These are phyloP conservation scores for Penicillium salamii DNA, from an alignment of 495 filamentous ascomycete genomes.

Conservation along the genomic window DNA sequence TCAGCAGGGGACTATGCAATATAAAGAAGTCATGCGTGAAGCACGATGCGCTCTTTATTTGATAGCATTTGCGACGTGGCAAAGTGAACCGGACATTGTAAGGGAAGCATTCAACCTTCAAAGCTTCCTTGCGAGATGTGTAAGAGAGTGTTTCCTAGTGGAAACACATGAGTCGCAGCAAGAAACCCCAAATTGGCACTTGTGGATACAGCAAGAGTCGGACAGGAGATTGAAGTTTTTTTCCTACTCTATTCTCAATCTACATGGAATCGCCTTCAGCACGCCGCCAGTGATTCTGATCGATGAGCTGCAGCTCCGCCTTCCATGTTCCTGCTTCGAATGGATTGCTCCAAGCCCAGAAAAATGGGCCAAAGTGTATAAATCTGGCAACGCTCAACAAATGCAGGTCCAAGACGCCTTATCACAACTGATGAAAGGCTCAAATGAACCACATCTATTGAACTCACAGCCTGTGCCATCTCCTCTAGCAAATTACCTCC, in stretches of 20 bases:
- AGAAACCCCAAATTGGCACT: slow-evolving; percentile 9
- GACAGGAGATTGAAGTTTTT: slow-evolving; percentile 33
- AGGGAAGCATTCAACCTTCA: slow-evolving; percentile 17
- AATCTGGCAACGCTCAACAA: slow-evolving; percentile 6
- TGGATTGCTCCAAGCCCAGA: slow-evolving; percentile 13
- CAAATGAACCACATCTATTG: background rate
- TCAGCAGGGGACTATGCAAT: background rate
- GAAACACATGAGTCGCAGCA: background rate
- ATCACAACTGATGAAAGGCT: background rate
- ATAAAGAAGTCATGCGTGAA: slow-evolving; percentile 3
- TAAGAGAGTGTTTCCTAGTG: slow-evolving; percentile 13
- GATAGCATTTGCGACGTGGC: slow-evolving; percentile 20
- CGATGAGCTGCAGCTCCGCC: slow-evolving; percentile 55
- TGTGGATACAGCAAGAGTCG: slow-evolving; percentile 27
- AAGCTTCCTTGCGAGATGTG: slow-evolving; percentile 9
- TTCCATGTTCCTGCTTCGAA: slow-evolving; percentile 43
- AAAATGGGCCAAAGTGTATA: slow-evolving; percentile 10
- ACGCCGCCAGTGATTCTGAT: slow-evolving; percentile 45
- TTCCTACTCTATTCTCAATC: slow-evolving; percentile 35
- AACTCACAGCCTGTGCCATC: slow-evolving; percentile 27
- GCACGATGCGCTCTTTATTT: slow-evolving; percentile 11
- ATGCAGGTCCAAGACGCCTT: slow-evolving; percentile 20
- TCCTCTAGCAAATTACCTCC: slow-evolving; percentile 56
- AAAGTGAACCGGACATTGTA: slow-evolving; percentile 5
- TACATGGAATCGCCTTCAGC: slow-evolving; percentile 37